Base-by-base conservation (phyloP, 345 rosid genomes). In the Kernera saxatilis region DNA sequence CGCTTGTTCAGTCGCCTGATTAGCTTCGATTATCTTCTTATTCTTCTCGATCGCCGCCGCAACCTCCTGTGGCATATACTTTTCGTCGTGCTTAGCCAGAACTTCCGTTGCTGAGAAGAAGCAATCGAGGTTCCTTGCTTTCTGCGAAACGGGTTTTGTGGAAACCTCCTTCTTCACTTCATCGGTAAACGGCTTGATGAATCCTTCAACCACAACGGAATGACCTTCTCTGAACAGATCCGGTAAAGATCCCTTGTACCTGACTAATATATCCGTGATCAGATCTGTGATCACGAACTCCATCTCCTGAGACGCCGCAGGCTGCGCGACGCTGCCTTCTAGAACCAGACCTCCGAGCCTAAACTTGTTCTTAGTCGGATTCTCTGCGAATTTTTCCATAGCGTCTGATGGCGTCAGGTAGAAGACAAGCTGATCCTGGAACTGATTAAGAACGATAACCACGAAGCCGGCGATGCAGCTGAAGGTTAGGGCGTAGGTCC, bases 11-110 rank as follows among this genome's bases (percentile, higher is more conserved):
- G 18, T 33, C 11, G 57, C 83, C 57, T 75, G 73, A 11, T 53
- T 78, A 0, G 83, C 89, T 69, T 82, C 88, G 57, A 85, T 71
- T 70, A 66, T 60, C 88, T 94, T 86, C 87, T 85, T 94, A 54
- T 94, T 94, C 90, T 87, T 94, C 87, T 94, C 96, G 67, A 91
- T 86, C 0, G 97, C 99, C 2, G 88, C 99, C 0, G 98, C 99
- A 36, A 91, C 99, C 67, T 91, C 99, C 60, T 64, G 54, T 0
- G 99, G 99, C 99, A 91, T 94, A 76, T 94, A 94, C 89, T 94
- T 94, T 79, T 94, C 99, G 8, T 94, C 98, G 11, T 94, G 98
- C 88, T 94, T 94, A 39, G 99, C 98, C 68, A 94, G 78, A 79
- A 94, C 99, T 75, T 89, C 96, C 0, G 86, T 79, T 0, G 98